Conservation (phyloP, 345 rosid genomes). For the Carallia pectinifolia region DNA sequence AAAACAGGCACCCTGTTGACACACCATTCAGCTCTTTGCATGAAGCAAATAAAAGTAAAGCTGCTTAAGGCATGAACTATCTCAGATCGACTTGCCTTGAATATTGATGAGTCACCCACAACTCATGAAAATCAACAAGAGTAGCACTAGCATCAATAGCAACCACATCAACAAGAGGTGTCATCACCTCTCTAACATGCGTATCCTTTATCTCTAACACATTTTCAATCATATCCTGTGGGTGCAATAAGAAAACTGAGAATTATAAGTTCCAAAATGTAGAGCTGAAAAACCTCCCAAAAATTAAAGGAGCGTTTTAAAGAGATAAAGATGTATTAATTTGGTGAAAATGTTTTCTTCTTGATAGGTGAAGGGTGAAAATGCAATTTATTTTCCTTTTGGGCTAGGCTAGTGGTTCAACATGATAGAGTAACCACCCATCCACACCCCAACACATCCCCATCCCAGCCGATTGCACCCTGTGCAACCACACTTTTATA, state of each 20-base stretch:
- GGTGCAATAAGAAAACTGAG: constrained; percentile 21
- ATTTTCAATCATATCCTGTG: constrained; percentile 97
- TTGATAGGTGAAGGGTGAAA: no score
- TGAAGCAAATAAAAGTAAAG: constrained; percentile 15
- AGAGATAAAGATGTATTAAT: neutral
- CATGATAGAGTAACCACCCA: no score
- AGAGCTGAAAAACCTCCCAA: neutral
- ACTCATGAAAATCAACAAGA: constrained; percentile 77
- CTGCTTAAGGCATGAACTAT: constrained; percentile 5
- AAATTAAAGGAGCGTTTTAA: neutral
- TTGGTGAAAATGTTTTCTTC: neutral
- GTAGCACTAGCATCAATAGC: constrained; percentile 85
- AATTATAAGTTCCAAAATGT: constrained; percentile 17
- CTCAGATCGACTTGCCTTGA: constrained; percentile 55
- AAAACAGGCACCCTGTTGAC: constrained; percentile 89
- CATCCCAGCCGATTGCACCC: no score
- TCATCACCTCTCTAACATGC: constrained; percentile 97
- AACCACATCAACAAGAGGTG: constrained; percentile 98
- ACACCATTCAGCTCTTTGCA: constrained; percentile 21
- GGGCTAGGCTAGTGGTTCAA: no score
- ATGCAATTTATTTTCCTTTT: no score
- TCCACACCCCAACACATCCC: no score
- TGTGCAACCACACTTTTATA: no score
- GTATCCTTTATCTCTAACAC: constrained; percentile 98
- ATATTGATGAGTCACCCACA: constrained; percentile 98